These are phyloP conservation scores for Erodium moschatum DNA, from an alignment of 441 rosid species.

Conservation along the genomic window DNA sequence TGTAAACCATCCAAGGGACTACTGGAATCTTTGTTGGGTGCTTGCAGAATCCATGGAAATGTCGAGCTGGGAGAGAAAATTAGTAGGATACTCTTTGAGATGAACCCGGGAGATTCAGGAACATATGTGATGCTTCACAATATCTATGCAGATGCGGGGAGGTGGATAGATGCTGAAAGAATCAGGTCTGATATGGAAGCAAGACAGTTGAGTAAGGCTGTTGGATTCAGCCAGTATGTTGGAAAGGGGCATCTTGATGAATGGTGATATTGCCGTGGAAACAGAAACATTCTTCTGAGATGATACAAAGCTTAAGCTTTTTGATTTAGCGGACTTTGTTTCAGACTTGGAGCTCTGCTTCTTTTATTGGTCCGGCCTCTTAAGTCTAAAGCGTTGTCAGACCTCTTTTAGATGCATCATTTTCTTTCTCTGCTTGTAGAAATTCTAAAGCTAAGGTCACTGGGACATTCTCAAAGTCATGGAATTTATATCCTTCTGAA, in stretches of 20 bases:
- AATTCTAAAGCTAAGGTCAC: too few relatives aligned
- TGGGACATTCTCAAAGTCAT: too few relatives aligned
- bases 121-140: slow-evolving; percentile 21
- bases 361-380: too few relatives aligned
- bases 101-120: slow-evolving; percentile 19
- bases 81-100: slow-evolving; percentile 13
- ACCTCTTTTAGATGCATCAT: too few relatives aligned
- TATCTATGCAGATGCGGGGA: slow-evolving; percentile 21
- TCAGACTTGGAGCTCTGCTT: too few relatives aligned
- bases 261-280: too few relatives aligned
- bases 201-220: slow-evolving; percentile 23
- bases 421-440: too few relatives aligned
- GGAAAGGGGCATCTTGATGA: slow-evolving; percentile 13
- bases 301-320: too few relatives aligned
- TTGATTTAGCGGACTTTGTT: too few relatives aligned
- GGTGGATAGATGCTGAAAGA: slow-evolving; percentile 25
- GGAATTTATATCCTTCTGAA: too few relatives aligned
- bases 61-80: slow-evolving; percentile 21
- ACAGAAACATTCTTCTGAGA: too few relatives aligned
- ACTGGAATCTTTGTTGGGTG: slow-evolving; percentile 27
- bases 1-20: slow-evolving; percentile 19
- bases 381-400: too few relatives aligned
- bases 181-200: slow-evolving; percentile 24
- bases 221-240: slow-evolving; percentile 30
- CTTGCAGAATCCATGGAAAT: slow-evolving; percentile 26